Evolutionary conservation across 495 filamentous ascomycete species (phyloP), one percentile per base, ranked within the genome.

Genomic region (Neurospora sp.): DNA sequence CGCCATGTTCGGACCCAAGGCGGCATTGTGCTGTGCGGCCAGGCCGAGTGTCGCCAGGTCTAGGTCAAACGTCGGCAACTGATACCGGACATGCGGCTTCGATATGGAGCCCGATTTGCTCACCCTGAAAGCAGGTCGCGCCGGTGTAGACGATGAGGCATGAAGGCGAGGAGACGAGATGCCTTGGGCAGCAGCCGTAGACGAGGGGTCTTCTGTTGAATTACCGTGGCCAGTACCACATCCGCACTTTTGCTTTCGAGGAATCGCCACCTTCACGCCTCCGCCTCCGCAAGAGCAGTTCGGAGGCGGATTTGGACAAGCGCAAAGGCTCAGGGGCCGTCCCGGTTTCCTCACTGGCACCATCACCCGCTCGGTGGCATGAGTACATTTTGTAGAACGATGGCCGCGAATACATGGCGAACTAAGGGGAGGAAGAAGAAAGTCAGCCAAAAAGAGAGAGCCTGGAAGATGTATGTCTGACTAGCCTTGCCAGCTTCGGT

Each of bases 321-420:
- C 91, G 76, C 93, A 96, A 72, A 88, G 89, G 71, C 90, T 90
- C 23, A 94, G 82, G 20, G 93, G 93, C 69, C 93, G 87, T 10
- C 93, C 93, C 2, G 93, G 92, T 77, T 93, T 94, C 70, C 91
- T 89, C 11, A 95, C 92, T 69, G 90, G 90, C 72, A 93, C 82
- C 88, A 96, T 90, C 23, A 93, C 81, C 75, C 93, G 88, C 62
- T 88, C 86, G 72, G 90, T 88, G 71, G 86, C 89, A 83, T 96
- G 93, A 40, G 87, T 89, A 78, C 93, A 96, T 86, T 91, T 92
- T 75, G 92, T 92, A 31, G 93, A 94, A 76, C 93, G 90, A 81
- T 96, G 93, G 70, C 93, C 93, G 71, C 92, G 91, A 76, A 95
- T 93, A 76, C 93, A 96, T 78, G 92, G 90, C 84, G 91, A 90